Evolutionary conservation across 331 rosid species (phyloP).

Genomic region (Acacia pycnantha): DNA sequence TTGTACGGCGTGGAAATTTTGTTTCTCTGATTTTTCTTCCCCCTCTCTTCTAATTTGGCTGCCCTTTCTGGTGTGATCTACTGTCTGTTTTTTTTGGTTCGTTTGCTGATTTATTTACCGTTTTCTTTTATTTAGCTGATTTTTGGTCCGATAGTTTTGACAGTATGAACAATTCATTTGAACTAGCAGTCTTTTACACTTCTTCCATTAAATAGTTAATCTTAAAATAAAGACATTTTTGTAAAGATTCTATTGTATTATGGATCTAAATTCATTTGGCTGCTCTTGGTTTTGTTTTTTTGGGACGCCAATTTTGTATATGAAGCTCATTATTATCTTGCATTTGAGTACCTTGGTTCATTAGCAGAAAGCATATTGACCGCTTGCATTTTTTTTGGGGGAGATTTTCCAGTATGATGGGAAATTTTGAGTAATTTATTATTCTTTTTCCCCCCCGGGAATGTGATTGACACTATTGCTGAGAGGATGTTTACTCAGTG

Average conservation of each 20-base stretch:
- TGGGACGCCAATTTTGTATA: background rate
- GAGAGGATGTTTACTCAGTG: background rate
- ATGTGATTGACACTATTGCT: background rate
- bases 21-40: background rate
- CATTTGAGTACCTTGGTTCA: constrained; percentile 12
- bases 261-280: constrained; percentile 42
- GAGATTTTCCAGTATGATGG: background rate
- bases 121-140: background rate
- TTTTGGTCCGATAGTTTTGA: background rate
- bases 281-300: background rate
- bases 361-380: constrained; percentile 1
- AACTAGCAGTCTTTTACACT: background rate
- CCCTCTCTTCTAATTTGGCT: background rate
- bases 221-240: background rate
- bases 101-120: constrained; percentile 10
- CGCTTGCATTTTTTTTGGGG: background rate
- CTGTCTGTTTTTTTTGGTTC: background rate
- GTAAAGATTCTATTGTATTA: background rate
- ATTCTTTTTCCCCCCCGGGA: background rate
- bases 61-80: background rate
- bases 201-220: background rate
- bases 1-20: background rate
- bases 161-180: background rate
- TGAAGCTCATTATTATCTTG: background rate
- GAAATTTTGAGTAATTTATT: background rate